A percentile compares a stretch with the other conserved stretches of the same genome.
phyloP scores from a whole-genome alignment of 2,329 filamentous ascomycete species.

The Fusarium burgessii region DNA sequence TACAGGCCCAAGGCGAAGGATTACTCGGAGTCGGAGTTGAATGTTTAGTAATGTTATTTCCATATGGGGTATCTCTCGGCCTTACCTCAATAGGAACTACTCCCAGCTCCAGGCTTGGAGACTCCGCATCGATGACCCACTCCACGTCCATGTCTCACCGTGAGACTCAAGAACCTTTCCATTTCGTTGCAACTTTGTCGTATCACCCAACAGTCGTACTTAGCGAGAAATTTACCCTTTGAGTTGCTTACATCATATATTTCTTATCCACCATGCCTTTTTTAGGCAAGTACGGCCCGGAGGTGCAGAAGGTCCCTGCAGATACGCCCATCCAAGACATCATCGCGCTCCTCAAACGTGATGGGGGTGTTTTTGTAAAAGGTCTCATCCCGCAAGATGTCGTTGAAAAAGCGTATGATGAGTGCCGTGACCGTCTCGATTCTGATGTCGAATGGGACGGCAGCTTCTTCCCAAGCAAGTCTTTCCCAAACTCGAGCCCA shows the following conservation, averaged over 20 bases:
- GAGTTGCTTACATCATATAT: no score
- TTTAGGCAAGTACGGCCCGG: background rate
- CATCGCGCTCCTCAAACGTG: conserved; percentile 12
- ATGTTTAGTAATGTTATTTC: background rate
- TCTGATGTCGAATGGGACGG: conserved; percentile 4
- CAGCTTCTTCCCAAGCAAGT: conserved; percentile 15
- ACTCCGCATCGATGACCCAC: background rate
- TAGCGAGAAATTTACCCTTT: background rate
- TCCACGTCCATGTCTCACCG: background rate
- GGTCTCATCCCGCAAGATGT: background rate
- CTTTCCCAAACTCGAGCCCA: no score
- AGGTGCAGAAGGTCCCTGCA: conserved; percentile 3
- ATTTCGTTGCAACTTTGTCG: background rate
- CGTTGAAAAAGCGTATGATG: conserved; percentile 3
- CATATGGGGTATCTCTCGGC: conserved; percentile 4
- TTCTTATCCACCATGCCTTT: background rate
- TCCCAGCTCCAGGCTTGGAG: background rate
- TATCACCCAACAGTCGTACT: background rate
- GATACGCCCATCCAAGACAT: background rate
- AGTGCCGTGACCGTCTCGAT: background rate
- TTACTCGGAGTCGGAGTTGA: background rate
- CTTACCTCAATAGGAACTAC: background rate
- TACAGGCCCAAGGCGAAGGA: rapidly evolving
- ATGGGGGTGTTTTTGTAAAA: conserved; percentile 5
- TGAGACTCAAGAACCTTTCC: background rate